Percentiles rank a stretch among this genome's conserved stretches.
Evolutionary conservation across 805 yeast genomes (phyloP).

Genomic region (Teunomyces funiuensis): DNA sequence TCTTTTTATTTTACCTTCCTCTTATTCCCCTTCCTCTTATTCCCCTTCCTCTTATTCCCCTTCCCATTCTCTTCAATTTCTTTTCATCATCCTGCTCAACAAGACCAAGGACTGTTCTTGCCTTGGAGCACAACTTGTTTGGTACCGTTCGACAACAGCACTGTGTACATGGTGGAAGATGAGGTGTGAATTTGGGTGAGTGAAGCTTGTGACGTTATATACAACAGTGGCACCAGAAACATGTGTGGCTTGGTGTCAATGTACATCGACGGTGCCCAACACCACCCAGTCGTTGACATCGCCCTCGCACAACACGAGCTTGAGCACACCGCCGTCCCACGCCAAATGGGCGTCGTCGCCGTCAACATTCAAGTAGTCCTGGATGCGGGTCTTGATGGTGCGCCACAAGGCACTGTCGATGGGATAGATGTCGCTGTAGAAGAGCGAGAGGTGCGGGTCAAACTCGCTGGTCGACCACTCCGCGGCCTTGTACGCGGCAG

Average conservation of each 20-base stretch:
- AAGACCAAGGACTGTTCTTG: too few species aligned
- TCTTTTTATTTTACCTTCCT: neutral
- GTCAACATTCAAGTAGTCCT: conserved; percentile 59
- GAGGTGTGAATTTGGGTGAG: neutral
- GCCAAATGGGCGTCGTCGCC: conserved; percentile 39
- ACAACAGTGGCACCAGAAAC: neutral
- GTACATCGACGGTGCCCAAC: conserved; percentile 53
- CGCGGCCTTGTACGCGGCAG: conserved; percentile 49
- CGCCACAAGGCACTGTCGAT: conserved; percentile 65
- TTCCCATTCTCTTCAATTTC: neutral
- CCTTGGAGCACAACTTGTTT: too few species aligned
- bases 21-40: neutral
- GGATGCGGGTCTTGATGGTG: conserved; percentile 62
- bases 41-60: neutral
- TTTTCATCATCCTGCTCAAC: neutral
- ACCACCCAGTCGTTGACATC: conserved; percentile 68
- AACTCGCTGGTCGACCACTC: conserved; percentile 57
- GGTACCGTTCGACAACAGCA: too few species aligned
- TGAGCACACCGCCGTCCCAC: conserved; percentile 70
- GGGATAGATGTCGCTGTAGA: conserved; percentile 64
- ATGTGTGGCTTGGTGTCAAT: too few species aligned
- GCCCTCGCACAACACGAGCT: conserved; percentile 69
- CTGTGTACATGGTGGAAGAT: conserved; percentile 23
- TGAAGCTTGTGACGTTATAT: neutral
- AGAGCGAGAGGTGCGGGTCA: conserved; percentile 72